Base-by-base conservation (phyloP, 495 filamentous ascomycete genomes). In the Lasiosphaeria miniovina region DNA sequence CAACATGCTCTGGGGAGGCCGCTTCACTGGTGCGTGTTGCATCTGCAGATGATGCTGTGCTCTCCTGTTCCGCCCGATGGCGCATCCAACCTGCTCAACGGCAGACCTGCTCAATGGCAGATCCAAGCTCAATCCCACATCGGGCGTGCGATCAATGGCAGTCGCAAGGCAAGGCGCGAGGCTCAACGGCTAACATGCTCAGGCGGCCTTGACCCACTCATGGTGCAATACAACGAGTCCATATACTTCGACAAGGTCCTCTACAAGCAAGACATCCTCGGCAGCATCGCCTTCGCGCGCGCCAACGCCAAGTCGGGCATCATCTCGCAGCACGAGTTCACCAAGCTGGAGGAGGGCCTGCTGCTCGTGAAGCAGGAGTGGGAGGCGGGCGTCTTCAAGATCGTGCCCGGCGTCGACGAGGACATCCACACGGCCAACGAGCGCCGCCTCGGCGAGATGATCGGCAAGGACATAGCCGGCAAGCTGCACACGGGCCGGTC, bases 401-500 rank as follows among this genome's bases (percentile, higher is more conserved):
- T 88, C 61, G 75, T 82, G 11, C 74, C 80, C 5, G 84, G 80
- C 55, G 80, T 84, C 59, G 88, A 91, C 61, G 88, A 89, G 65
- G 78, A 80, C 55, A 96, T 96, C 62, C 93, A 96, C 75, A 96
- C 93, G 0, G 92, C 93, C 57, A 96, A 96, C 68, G 93, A 96
- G 81, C 87, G 93, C 55, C 84, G 93, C 45, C 78, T 98, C 24
- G 88, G 88, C 43, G 94, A 98, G 78, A 81, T 96, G 61, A 90
- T 97, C 48, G 93, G 93, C 65, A 92, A 87, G 68, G 81, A 89
- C 3, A 87, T 91, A 36, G 91, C 87, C 3, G 93, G 93, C 5
- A 97, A 96, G 77, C 82, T 97, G 60, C 93, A 97, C 79, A 97
- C 93, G 3, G 93, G 93, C 38, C 86, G 94, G 31, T 91, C 86